Conservation (phyloP, 805 yeast species). For the Kluyveromyces dobzhanskii region DNA sequence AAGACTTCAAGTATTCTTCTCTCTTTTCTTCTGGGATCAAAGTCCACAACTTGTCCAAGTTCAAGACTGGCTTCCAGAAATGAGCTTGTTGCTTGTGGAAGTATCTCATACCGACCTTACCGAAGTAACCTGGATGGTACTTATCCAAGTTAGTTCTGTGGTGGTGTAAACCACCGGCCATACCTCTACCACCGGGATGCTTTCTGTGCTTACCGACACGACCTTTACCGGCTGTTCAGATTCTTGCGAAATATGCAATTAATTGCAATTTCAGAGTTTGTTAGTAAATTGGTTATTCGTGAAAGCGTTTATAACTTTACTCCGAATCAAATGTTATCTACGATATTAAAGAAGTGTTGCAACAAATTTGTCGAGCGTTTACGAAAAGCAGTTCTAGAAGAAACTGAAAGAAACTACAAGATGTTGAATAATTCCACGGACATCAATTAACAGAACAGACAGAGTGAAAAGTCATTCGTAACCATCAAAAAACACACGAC, state of each 20-base stretch:
- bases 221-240: slow-evolving; percentile 92
- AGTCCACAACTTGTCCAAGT: slow-evolving; percentile 98
- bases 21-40: slow-evolving; percentile 89
- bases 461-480: no score
- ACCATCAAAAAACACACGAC: no score
- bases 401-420: slow-evolving; percentile 1
- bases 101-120: slow-evolving; percentile 99
- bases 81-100: slow-evolving; percentile 93
- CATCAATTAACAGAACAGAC: no score
- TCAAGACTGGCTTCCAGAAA: slow-evolving; percentile 96
- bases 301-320: not conserved
- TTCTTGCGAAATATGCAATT: no score
- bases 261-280: no score
- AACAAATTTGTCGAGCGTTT: no score
- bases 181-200: slow-evolving; percentile 99
- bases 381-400: slow-evolving; percentile 4
- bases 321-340: no score
- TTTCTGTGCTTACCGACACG: slow-evolving; percentile 99
- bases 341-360: not conserved
- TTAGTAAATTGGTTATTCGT: slow-evolving; percentile 17
- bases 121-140: slow-evolving; percentile 99
- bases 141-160: slow-evolving; percentile 99
- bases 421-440: slow-evolving; percentile 3
- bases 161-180: slow-evolving; percentile 99
- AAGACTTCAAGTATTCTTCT: slow-evolving; percentile 81